Percentiles rank a stretch among this genome's conserved stretches.
These are phyloP conservation scores for Harringtonia lauricola DNA, from an alignment of 2,329 filamentous ascomycete genomes.

Conservation along the genomic window DNA sequence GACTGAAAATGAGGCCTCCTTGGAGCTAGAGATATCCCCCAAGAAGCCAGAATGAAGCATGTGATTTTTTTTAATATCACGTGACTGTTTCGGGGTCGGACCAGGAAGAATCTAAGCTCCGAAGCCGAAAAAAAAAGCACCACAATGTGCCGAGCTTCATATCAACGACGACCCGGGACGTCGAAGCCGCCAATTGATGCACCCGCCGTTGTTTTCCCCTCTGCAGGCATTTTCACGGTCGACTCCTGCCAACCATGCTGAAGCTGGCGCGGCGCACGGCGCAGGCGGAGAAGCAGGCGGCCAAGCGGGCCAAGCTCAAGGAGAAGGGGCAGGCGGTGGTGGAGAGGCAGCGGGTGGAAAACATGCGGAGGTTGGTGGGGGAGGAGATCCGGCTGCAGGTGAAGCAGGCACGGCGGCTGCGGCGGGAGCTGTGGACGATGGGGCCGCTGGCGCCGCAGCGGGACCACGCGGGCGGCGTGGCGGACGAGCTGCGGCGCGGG, in stretches of 20 bases:
- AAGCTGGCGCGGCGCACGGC: conserved; percentile 57
- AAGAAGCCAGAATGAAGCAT: too few species aligned
- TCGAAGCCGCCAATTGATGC: too few species aligned
- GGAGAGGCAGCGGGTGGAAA: not conserved
- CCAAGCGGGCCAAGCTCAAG: conserved; percentile 27
- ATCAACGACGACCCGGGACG: too few species aligned
- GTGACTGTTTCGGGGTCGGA: not conserved
- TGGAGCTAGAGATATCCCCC: not conserved
- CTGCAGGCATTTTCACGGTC: conserved; percentile 9
- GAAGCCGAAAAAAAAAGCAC: conserved; percentile 4
- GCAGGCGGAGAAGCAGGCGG: conserved; percentile 54
- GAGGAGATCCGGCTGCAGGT: conserved; percentile 18
- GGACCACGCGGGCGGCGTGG: conserved; percentile 29
- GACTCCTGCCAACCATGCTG: conserved; percentile 42
- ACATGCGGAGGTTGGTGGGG: conserved; percentile 21
- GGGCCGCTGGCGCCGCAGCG: conserved; percentile 69
- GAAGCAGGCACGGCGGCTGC: conserved; percentile 30
- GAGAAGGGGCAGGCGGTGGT: not conserved
- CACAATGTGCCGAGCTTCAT: too few species aligned
- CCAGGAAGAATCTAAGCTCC: conserved; percentile 8
- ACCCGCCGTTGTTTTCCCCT: not conserved
- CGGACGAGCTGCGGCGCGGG: conserved; percentile 10
- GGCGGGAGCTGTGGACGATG: conserved; percentile 67
- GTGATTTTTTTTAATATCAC: not conserved
- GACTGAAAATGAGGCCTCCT: not conserved